Conservation (phyloP, 1,284 basidiomycete genomes). For the Agroathelia rolfsii region DNA sequence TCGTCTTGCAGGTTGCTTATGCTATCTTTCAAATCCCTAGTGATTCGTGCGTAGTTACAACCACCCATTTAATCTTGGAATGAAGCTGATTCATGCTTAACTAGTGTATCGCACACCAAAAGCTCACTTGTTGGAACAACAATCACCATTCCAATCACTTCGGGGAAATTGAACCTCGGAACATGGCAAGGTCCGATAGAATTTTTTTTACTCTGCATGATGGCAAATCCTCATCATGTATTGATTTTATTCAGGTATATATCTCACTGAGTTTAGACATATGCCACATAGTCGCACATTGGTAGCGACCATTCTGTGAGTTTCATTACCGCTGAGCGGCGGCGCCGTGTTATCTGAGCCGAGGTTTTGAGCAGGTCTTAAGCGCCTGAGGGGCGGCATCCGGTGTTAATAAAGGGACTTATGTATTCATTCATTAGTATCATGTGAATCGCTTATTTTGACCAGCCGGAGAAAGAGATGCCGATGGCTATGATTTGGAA, state of each 20-base stretch:
- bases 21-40: conserved; percentile 22
- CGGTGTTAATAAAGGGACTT: too few species aligned
- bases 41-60: conserved; percentile 51
- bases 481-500: too few species aligned
- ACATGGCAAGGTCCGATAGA: conserved; percentile 74
- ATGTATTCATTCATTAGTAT: too few species aligned
- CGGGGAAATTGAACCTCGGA: conserved; percentile 73
- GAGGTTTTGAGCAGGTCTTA: too few species aligned
- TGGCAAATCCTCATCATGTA: conserved; percentile 4
- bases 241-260: conserved; percentile 45
- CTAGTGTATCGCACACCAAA: conserved; percentile 85
- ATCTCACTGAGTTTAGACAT: conserved; percentile 74
- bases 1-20: conserved; percentile 1
- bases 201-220: conserved; percentile 1
- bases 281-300: conserved; percentile 54
- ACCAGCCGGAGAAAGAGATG: too few species aligned
- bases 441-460: too few species aligned
- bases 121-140: conserved; percentile 75
- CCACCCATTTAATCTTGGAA: conserved; percentile 3
- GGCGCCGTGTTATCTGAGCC: too few species aligned
- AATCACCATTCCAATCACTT: conserved; percentile 78
- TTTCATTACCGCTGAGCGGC: too few species aligned
- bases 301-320: conserved; percentile 78
- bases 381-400: too few species aligned
- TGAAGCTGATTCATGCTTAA: conserved; percentile 4